Evolutionary conservation across 1,139 yeast species (phyloP), one percentile per base, ranked within the genome.

Genomic region (Candida tropicalis): DNA sequence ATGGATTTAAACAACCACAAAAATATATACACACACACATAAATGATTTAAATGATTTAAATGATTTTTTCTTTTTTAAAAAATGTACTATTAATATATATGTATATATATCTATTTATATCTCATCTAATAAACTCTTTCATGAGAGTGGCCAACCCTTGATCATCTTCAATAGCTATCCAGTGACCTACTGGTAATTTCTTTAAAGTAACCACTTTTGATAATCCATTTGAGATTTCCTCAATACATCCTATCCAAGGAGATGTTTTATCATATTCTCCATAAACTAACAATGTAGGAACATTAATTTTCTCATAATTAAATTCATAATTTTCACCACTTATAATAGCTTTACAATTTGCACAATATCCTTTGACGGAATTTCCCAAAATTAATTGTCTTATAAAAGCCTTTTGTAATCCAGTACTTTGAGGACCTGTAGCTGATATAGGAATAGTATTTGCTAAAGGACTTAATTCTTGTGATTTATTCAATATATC

Each of bases 291-390:
- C 43, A 61, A 43, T 2, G 48, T 49, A 2, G 60, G 61, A n/a
- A 38, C 38, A 6, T 42, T 35, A 37, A 58, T 52, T 5, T 36
- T 24, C 5, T 46, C 27, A 46, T 61, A 61, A 15, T 49, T 40
- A 10, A 49, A 40, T 7, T 32, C 41, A 28, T 47, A 44, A 15
- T 41, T 31, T 8, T 38, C 36, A 11, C 42, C 46, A 20, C 51
- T 50, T n/a, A 59, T 55, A 33, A 61, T 61, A n/a, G 59, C 63
- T 6, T 43, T 34, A 45, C 66, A 61, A 44, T 57, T 59, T 28
- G 59, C 58, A 15, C 49, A 47, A 42, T 61, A 61, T 0, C 65
- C 65, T 4, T 45, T 47, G 3, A 57, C 54, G 7, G 52, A 18
- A 27, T 58, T 59, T 4, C 50, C 43, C n/a, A 48, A 42, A 11